A percentile compares a stretch with the other conserved stretches of the same genome.
These are phyloP conservation scores for Pelargonium cotyledonis DNA, from an alignment of 441 rosid genomes.

Conservation along the genomic window DNA sequence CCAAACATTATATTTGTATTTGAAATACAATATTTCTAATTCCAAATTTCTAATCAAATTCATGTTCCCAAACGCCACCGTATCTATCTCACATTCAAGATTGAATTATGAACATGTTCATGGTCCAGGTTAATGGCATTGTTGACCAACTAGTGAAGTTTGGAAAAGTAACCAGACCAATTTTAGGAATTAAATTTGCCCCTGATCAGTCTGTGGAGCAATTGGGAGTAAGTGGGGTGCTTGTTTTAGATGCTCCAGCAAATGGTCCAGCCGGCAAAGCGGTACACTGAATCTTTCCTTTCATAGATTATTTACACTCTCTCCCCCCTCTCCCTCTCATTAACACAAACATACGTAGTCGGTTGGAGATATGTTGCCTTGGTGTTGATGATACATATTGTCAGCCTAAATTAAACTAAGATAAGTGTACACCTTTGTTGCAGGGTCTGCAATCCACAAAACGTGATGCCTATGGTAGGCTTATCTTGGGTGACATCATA, in stretches of 20 bases:
- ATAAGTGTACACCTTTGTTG: conserved; percentile 11
- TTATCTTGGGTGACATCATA: conserved; percentile 86
- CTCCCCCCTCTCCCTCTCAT: neutral
- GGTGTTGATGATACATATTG: neutral
- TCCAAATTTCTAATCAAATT: no score
- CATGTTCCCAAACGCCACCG: no score
- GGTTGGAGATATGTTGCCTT: neutral
- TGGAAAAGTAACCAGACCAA: conserved; percentile 88
- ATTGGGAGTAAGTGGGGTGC: conserved; percentile 95
- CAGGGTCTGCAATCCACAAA: conserved; percentile 86
- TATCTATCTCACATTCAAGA: no score
- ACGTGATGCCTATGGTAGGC: conserved; percentile 87
- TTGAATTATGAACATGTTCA: no score
- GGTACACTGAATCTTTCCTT: conserved; percentile 35
- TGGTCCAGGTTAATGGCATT: conserved; percentile 70
- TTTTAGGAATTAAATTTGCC: conserved; percentile 92
- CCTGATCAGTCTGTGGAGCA: conserved; percentile 99
- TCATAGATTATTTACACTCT: neutral
- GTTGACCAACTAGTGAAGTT: conserved; percentile 85
- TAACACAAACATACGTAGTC: neutral
- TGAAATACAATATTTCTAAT: no score
- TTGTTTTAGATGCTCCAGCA: conserved; percentile 85
- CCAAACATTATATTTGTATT: neutral
- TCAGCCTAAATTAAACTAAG: neutral
- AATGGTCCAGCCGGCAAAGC: conserved; percentile 98